Evolutionary conservation across 495 filamentous ascomycete genomes (phyloP).

Genomic region (Neurospora terricola): DNA sequence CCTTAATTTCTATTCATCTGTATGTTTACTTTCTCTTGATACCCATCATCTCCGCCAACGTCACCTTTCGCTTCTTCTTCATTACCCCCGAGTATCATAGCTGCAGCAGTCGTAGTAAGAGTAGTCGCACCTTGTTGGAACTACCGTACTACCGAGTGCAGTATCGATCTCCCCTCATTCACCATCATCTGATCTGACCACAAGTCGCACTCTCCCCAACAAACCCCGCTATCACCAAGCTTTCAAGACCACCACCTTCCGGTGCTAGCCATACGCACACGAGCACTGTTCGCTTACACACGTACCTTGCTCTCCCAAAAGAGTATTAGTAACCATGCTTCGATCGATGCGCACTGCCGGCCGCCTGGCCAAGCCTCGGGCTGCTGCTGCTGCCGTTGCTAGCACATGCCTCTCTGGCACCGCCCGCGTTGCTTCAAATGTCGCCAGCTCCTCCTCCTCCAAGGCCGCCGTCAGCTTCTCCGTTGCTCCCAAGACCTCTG

Average conservation of each 20-base stretch:
- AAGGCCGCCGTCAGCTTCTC: conserved; percentile 1
- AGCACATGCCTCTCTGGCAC: conserved; percentile 27
- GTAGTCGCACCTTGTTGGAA: not conserved
- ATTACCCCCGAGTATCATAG: not conserved
- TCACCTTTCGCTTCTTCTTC: not conserved
- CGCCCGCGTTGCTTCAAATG: conserved; percentile 7
- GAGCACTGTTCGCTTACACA: not conserved
- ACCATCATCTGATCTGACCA: not conserved
- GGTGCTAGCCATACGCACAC: not conserved
- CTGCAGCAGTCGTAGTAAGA: not conserved
- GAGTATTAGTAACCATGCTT: conserved; percentile 24
- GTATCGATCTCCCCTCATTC: not conserved
- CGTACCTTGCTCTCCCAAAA: not conserved
- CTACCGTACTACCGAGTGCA: not conserved
- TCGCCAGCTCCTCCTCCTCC: conserved; percentile 12
- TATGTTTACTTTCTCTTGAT: not conserved
- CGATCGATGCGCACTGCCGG: conserved; percentile 33
- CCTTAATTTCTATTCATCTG: not conserved
- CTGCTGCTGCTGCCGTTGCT: conserved; percentile 22
- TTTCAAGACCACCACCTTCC: not conserved
- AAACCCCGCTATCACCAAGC: not conserved
- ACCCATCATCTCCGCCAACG: not conserved
- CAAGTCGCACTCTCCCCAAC: not conserved
- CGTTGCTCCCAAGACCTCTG: not conserved
- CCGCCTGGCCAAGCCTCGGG: conserved; percentile 31